Percentiles rank a stretch among this genome's conserved stretches.
These are phyloP conservation scores for Kodamaea fungicola DNA, from an alignment of 1,139 yeast species.

Conservation along the genomic window DNA sequence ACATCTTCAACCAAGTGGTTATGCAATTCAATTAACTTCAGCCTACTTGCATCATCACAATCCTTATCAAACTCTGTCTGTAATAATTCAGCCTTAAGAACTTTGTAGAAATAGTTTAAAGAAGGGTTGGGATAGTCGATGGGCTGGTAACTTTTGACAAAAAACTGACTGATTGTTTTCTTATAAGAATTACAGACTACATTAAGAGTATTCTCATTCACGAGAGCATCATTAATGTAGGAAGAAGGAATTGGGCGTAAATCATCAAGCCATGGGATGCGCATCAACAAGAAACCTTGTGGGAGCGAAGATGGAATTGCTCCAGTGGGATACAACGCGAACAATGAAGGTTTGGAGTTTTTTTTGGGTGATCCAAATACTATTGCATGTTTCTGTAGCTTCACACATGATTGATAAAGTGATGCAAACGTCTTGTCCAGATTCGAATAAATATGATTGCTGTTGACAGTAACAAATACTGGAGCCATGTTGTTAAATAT, in stretches of 20 bases:
- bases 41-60: background rate
- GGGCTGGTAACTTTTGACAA: constrained; percentile 51
- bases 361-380: constrained; percentile 66
- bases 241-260: constrained; percentile 46
- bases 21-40: background rate
- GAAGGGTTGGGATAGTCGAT: constrained; percentile 62
- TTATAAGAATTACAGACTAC: constrained; percentile 19
- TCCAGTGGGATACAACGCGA: constrained; percentile 57
- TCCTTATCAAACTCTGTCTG: constrained; percentile 50
- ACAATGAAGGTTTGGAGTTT: constrained; percentile 56
- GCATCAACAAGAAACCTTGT: constrained; percentile 59
- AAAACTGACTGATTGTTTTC: constrained; percentile 37
- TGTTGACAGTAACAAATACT: constrained; percentile 51
- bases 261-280: constrained; percentile 65
- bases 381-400: constrained; percentile 55
- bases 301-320: constrained; percentile 31
- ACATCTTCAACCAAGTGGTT: background rate
- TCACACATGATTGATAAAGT: constrained; percentile 57
- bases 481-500: constrained; percentile 55
- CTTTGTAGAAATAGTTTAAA: constrained; percentile 61
- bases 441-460: constrained; percentile 46
- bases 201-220: constrained; percentile 8
- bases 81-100: constrained; percentile 63
- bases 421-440: constrained; percentile 68
- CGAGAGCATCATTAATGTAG: constrained; percentile 7